Percentiles rank a stretch among this genome's conserved stretches.
phyloP scores from a whole-genome alignment of 306 rosid genomes.

The Acacia crassicarpa region DNA sequence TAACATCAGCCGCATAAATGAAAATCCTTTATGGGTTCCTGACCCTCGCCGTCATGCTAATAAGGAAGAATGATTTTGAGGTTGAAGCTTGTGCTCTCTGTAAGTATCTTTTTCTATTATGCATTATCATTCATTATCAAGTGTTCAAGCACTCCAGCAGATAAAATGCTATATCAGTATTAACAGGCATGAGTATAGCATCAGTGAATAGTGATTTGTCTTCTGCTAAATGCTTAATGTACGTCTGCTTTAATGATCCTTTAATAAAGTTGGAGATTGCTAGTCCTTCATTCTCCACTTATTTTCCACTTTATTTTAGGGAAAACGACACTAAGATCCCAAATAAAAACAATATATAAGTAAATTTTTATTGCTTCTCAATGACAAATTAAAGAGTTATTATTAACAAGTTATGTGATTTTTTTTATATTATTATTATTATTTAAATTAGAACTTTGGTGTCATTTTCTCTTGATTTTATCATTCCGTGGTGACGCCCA shows the following conservation, averaged over 20 bases:
- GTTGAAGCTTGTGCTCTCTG: neutral
- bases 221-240: constrained; percentile 16
- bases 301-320: neutral
- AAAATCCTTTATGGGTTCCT: constrained; percentile 22
- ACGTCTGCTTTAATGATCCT: neutral
- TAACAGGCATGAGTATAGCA: constrained; percentile 46
- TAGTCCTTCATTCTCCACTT: neutral
- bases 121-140: constrained; percentile 21
- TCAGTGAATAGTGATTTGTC: constrained; percentile 31
- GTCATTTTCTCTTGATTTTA: no score
- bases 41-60: constrained; percentile 4
- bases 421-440: no score
- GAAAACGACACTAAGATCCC: no score
- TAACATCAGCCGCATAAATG: constrained; percentile 24
- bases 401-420: no score
- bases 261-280: neutral
- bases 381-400: no score
- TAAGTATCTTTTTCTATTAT: constrained; percentile 5
- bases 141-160: constrained; percentile 1
- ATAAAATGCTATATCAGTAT: constrained; percentile 26
- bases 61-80: neutral
- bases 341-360: no score
- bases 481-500: no score
- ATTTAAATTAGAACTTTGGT: no score
- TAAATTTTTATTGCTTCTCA: no score